Evolutionary conservation across 192 early-diverging fungal genomes (phyloP).

Genomic region (Physocladia obscura): DNA sequence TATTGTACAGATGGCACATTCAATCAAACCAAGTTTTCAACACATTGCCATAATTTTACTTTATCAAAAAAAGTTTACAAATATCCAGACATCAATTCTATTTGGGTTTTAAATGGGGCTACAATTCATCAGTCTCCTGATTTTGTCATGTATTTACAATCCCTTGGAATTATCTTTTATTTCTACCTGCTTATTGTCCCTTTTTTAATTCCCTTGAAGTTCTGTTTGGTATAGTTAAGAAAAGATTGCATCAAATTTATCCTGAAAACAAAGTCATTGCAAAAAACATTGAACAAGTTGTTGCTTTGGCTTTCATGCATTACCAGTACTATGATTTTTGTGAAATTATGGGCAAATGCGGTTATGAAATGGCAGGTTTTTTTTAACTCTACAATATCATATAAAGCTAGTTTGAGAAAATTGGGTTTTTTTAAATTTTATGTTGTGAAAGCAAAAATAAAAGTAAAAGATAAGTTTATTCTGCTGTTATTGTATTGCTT

Average conservation of each 20-base stretch:
- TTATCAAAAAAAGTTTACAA: too few relatives aligned
- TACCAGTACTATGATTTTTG: too few relatives aligned
- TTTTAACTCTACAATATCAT: too few relatives aligned
- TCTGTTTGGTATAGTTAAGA: not conserved
- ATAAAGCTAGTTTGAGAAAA: too few relatives aligned
- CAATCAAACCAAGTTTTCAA: not conserved
- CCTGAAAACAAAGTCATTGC: not conserved
- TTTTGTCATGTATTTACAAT: not conserved
- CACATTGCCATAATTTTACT: too few relatives aligned
- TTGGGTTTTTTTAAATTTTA: not conserved
- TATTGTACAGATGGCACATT: conserved; percentile 9
- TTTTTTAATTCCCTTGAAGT: too few relatives aligned
- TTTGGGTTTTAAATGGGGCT: not conserved
- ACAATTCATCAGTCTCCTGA: not conserved
- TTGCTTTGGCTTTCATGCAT: too few relatives aligned
- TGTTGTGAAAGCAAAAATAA: too few relatives aligned
- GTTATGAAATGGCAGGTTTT: too few relatives aligned
- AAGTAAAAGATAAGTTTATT: not conserved
- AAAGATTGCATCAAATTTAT: not conserved
- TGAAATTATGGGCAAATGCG: too few relatives aligned
- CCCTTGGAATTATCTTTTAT: not conserved
- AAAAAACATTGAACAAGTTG: not conserved
- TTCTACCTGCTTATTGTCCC: not conserved
- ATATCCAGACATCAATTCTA: too few relatives aligned
- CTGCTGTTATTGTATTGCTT: not conserved